phyloP scores from a whole-genome alignment of 257 asterid species.

The Petrea volubilis region DNA sequence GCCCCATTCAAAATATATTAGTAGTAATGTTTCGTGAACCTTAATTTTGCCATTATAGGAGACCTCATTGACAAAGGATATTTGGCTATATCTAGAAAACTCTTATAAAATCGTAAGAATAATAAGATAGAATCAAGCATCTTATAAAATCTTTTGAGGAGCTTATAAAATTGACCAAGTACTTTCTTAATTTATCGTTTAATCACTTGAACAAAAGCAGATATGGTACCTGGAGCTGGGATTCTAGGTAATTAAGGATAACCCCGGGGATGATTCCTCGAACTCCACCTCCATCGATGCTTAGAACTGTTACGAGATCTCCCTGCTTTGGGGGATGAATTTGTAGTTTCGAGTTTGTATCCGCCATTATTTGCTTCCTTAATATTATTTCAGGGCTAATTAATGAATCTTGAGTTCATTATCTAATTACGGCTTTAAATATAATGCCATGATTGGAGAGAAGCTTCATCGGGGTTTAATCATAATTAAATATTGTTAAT shows the following conservation, averaged over 20 bases:
- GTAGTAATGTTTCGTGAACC: too few relatives aligned
- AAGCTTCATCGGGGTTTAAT: too few relatives aligned
- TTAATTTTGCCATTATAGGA: too few relatives aligned
- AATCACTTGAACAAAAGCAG: neutral
- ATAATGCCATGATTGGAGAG: neutral
- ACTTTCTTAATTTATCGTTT: too few relatives aligned
- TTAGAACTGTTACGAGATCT: conserved; percentile 37
- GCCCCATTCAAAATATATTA: too few relatives aligned
- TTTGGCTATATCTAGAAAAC: too few relatives aligned
- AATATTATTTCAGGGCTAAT: neutral
- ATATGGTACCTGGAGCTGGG: conserved; percentile 46
- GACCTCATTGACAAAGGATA: too few relatives aligned
- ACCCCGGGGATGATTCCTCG: conserved; percentile 52
- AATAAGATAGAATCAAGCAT: too few relatives aligned
- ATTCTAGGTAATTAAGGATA: conserved; percentile 40
- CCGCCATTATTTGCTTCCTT: neutral
- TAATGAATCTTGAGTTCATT: neutral
- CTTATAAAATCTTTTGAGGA: too few relatives aligned
- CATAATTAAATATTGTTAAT: too few relatives aligned
- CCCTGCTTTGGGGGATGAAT: conserved; percentile 39
- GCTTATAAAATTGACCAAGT: too few relatives aligned
- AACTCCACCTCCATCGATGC: conserved; percentile 53
- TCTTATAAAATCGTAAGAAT: too few relatives aligned
- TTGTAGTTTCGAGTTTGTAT: neutral
- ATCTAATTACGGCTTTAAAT: neutral